Conservation (phyloP, 257 asterid species). For the Solanum arcanum region DNA sequence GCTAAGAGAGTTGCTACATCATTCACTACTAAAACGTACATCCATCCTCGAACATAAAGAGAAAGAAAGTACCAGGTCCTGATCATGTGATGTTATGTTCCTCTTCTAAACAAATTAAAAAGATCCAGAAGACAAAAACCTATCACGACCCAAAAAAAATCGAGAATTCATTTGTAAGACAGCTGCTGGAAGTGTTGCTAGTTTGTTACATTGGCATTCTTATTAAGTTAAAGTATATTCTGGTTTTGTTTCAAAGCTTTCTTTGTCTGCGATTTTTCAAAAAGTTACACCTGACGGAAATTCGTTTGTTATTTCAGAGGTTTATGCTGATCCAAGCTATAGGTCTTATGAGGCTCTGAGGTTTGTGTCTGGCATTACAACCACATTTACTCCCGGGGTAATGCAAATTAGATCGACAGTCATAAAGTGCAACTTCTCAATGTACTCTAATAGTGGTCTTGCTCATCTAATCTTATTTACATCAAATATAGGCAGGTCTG, state of each 20-base stretch:
- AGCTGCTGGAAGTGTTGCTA: neutral
- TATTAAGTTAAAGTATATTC: neutral
- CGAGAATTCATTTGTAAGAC: neutral
- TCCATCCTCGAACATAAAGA: neutral
- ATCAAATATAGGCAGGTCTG: slow-evolving; percentile 53
- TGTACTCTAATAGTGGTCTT: neutral
- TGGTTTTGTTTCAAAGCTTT: neutral
- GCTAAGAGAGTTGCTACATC: neutral
- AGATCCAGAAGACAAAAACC: neutral
- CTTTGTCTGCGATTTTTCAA: neutral
- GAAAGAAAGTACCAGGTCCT: neutral
- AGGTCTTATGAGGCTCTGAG: slow-evolving; percentile 65
- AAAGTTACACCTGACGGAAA: neutral
- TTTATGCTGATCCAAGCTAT: slow-evolving; percentile 86
- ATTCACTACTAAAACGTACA: neutral
- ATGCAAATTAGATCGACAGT: neutral
- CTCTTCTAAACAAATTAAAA: neutral
- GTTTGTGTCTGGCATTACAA: slow-evolving; percentile 70
- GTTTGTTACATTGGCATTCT: neutral
- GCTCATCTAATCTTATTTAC: neutral
- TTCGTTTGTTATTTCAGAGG: slow-evolving; percentile 44
- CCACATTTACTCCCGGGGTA: slow-evolving; percentile 89
- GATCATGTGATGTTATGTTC: neutral
- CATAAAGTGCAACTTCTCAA: neutral
- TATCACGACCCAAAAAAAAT: neutral